Percentiles rank a stretch among this genome's conserved stretches.
These are phyloP conservation scores for Laburnicola sp. DNA, from an alignment of 2,329 filamentous ascomycete genomes.

Conservation along the genomic window DNA sequence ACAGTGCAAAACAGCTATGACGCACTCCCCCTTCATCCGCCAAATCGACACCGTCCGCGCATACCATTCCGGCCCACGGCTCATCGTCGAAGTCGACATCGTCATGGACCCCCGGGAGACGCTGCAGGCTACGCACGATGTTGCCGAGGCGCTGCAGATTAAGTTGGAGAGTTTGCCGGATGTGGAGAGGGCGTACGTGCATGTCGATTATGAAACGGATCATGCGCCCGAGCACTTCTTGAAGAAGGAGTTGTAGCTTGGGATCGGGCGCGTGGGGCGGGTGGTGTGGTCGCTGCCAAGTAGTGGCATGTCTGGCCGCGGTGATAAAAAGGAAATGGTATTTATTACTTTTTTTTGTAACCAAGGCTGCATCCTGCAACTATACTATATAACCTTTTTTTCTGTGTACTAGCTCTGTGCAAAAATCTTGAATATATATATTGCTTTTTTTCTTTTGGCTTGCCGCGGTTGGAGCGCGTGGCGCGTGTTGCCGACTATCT, in stretches of 20 bases:
- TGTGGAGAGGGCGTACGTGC: slow-evolving; percentile 91
- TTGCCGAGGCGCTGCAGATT: slow-evolving; percentile 90
- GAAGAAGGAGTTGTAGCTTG: slow-evolving; percentile 59
- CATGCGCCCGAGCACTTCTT: slow-evolving; percentile 84
- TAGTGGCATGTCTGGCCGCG: too few relatives aligned
- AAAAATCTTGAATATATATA: too few relatives aligned
- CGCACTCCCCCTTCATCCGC: slow-evolving; percentile 75
- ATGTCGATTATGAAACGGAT: slow-evolving; percentile 95
- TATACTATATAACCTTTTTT: too few relatives aligned
- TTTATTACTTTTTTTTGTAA: too few relatives aligned
- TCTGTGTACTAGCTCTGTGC: too few relatives aligned
- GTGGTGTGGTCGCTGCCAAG: too few relatives aligned
- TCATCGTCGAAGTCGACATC: slow-evolving; percentile 94
- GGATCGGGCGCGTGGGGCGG: not conserved
- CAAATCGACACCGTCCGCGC: slow-evolving; percentile 95
- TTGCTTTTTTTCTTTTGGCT: too few relatives aligned
- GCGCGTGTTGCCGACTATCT: too few relatives aligned
- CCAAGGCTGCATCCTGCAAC: too few relatives aligned
- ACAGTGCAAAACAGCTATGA: slow-evolving; percentile 61
- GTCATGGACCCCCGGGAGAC: slow-evolving; percentile 81
- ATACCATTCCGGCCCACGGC: slow-evolving; percentile 83
- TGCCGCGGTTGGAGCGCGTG: too few relatives aligned
- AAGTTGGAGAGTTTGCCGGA: slow-evolving; percentile 92
- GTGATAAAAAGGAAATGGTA: too few relatives aligned
- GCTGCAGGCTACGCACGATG: slow-evolving; percentile 81